Evolutionary conservation across 1,139 yeast species (phyloP).

Genomic region (Hyphopichia fennica): DNA sequence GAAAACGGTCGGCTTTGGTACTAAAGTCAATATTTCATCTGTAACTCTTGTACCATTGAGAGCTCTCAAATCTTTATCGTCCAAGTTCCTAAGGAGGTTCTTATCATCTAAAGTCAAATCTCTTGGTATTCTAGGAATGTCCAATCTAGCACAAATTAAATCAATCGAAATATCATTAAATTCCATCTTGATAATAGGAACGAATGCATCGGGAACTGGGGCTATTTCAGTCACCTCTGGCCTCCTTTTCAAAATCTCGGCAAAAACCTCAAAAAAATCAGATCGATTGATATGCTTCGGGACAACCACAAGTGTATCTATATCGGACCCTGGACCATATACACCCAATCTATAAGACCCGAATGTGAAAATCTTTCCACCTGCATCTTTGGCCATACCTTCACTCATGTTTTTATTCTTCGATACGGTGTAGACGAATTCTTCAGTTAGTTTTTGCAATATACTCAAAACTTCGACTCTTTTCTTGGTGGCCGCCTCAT

Average conservation of each 20-base stretch:
- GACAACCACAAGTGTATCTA: slow-evolving; percentile 90
- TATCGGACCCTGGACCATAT: slow-evolving; percentile 97
- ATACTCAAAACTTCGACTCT: slow-evolving; percentile 71
- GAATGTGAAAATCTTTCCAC: slow-evolving; percentile 92
- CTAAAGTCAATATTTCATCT: slow-evolving; percentile 84
- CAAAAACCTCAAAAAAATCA: slow-evolving; percentile 84
- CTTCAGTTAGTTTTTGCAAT: slow-evolving; percentile 70
- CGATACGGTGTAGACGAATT: slow-evolving; percentile 82
- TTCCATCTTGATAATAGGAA: slow-evolving; percentile 88
- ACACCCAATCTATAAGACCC: slow-evolving; percentile 96
- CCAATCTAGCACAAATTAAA: slow-evolving; percentile 78
- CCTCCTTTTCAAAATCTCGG: slow-evolving; percentile 60
- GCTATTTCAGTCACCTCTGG: slow-evolving; percentile 87
- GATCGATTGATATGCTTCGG: slow-evolving; percentile 94
- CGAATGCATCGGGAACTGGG: slow-evolving; percentile 94
- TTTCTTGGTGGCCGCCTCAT: slow-evolving; percentile 75
- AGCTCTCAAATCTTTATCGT: slow-evolving; percentile 85
- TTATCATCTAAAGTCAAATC: slow-evolving; percentile 79
- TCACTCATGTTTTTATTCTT: slow-evolving; percentile 87
- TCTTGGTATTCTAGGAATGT: slow-evolving; percentile 77
- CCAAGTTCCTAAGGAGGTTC: slow-evolving; percentile 77
- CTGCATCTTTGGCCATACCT: slow-evolving; percentile 96
- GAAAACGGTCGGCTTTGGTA: slow-evolving; percentile 91
- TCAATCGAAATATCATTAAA: slow-evolving; percentile 90
- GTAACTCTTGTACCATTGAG: slow-evolving; percentile 97